phyloP scores from a whole-genome alignment of 2,329 filamentous ascomycete genomes.

The Colletotrichum tabaci region DNA sequence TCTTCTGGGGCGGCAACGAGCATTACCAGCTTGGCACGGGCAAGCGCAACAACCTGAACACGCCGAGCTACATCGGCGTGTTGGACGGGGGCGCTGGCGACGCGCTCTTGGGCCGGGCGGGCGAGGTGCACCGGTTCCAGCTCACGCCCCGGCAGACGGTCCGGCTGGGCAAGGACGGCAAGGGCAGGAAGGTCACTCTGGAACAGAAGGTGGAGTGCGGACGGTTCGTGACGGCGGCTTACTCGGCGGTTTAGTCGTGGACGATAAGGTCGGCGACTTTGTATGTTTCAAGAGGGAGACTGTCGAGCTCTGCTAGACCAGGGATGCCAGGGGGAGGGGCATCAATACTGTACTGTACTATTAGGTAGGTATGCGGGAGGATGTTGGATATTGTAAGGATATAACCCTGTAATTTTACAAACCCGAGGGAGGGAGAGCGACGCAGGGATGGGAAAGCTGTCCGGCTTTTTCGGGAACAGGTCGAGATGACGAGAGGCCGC shows the following conservation, averaged over 20 bases:
- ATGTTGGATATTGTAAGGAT: constrained; percentile 27
- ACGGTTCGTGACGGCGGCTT: constrained; percentile 84
- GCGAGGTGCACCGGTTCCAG: constrained; percentile 82
- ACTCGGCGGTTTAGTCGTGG: constrained; percentile 70
- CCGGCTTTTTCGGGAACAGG: background rate
- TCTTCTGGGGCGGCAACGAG: constrained; percentile 98
- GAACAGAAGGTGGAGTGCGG: constrained; percentile 94
- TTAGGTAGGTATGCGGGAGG: constrained; percentile 22
- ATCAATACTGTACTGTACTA: constrained; percentile 10
- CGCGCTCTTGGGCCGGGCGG: constrained; percentile 69
- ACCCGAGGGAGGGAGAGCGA: background rate
- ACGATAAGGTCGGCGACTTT: constrained; percentile 8
- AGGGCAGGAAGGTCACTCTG: constrained; percentile 79
- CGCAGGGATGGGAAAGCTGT: background rate
- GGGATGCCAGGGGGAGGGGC: background rate
- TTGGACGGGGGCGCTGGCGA: constrained; percentile 75
- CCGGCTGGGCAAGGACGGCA: constrained; percentile 70
- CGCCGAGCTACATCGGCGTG: constrained; percentile 84
- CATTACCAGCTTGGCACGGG: constrained; percentile 94
- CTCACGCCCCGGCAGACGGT: constrained; percentile 84
- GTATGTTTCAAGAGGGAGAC: constrained; percentile 28
- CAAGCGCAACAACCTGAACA: constrained; percentile 83
- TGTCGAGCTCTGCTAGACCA: background rate
- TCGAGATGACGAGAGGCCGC: background rate
- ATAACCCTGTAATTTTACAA: constrained; percentile 33